phyloP scores from a whole-genome alignment of 2,329 filamentous ascomycete genomes.

The Colletotrichum musicola region DNA sequence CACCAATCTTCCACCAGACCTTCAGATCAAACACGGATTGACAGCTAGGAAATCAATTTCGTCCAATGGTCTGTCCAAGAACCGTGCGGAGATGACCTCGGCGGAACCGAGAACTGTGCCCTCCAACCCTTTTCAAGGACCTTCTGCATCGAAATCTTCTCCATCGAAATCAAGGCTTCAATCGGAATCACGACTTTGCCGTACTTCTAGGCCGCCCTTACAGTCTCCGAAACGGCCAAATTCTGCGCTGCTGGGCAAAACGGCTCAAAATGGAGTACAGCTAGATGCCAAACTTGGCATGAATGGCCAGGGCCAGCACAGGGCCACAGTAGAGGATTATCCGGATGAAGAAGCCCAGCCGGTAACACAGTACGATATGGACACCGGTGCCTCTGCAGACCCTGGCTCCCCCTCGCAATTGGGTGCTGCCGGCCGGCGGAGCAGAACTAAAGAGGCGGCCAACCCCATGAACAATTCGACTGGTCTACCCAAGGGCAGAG shows the following conservation, averaged over 20 bases:
- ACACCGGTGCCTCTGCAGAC: too few relatives aligned
- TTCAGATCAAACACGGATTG: constrained; percentile 12
- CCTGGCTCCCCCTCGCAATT: neutral
- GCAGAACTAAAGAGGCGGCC: neutral
- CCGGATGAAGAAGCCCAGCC: neutral
- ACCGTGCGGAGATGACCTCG: neutral
- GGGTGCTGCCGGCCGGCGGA: neutral
- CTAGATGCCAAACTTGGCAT: neutral
- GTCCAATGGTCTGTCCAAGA: neutral
- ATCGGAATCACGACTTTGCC: neutral
- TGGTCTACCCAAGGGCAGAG: neutral
- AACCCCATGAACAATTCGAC: neutral
- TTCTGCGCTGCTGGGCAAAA: neutral
- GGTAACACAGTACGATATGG: too few relatives aligned
- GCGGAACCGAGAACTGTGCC: neutral
- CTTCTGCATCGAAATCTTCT: neutral
- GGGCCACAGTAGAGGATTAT: neutral
- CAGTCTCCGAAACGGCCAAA: neutral
- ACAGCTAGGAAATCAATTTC: constrained; percentile 24
- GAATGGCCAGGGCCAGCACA: constrained; percentile 5
- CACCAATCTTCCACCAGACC: constrained; percentile 19
- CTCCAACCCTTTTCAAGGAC: neutral
- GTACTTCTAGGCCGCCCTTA: neutral
- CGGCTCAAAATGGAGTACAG: neutral
- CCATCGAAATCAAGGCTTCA: neutral